These are phyloP conservation scores for Podospora pseudopauciseta DNA, from an alignment of 495 filamentous ascomycete genomes.

Conservation along the genomic window DNA sequence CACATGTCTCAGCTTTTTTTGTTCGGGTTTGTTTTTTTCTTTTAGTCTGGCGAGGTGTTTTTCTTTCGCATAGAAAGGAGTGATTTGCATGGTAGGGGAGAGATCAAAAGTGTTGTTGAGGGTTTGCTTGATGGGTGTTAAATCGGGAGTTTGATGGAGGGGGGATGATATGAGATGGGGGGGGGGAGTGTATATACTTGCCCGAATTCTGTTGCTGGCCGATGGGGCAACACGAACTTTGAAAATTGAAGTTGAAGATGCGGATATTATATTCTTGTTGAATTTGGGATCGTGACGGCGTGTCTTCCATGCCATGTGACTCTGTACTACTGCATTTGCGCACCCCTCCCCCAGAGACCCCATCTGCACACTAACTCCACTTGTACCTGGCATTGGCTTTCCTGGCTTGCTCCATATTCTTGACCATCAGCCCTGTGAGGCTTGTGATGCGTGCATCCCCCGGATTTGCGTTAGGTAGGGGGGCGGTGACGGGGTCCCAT, in stretches of 20 bases:
- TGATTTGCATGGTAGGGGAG: not conserved
- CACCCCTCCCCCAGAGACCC: not conserved
- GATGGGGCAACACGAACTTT: no score
- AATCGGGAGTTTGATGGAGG: no score
- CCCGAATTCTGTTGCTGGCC: no score
- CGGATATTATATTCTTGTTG: no score
- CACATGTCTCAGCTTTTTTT: slow-evolving; percentile 2
- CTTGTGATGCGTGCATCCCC: not conserved
- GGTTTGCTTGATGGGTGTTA: no score
- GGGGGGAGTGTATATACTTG: no score
- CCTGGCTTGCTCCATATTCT: not conserved
- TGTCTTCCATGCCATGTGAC: not conserved
- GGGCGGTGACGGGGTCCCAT: not conserved
- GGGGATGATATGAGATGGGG: no score
- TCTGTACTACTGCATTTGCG: not conserved
- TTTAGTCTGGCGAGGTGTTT: not conserved
- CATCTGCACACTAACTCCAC: not conserved
- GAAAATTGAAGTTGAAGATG: no score
- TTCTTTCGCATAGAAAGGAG: slow-evolving; percentile 12
- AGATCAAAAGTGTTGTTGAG: not conserved
- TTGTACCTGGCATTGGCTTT: not conserved
- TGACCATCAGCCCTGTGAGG: not conserved
- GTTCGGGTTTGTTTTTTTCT: slow-evolving; percentile 1
- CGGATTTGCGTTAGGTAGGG: not conserved
- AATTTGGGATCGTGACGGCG: no score